Conservation (phyloP, 495 filamentous ascomycete species). For the Chaetomium fimeti region DNA sequence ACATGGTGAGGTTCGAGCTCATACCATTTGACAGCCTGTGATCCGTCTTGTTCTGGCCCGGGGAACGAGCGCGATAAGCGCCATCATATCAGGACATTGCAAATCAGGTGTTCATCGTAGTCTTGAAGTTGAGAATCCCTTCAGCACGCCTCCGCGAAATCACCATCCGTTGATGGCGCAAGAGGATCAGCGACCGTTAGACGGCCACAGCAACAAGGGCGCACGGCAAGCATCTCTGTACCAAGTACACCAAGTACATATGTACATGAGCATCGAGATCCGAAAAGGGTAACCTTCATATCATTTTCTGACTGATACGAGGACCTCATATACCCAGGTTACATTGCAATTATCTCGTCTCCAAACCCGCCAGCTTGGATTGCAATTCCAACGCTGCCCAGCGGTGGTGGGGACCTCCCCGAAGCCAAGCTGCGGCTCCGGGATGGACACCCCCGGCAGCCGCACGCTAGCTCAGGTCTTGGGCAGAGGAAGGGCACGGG, state of each 20-base stretch:
- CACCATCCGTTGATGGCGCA: constrained; percentile 9
- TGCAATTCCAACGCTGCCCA: constrained; percentile 2
- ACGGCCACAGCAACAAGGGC: not conserved
- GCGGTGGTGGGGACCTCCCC: not conserved
- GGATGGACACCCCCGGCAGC: constrained; percentile 5
- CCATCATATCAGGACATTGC: not conserved
- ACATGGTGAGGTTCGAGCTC: too few relatives aligned
- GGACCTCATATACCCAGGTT: not conserved
- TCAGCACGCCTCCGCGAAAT: not conserved
- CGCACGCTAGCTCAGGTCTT: constrained; percentile 13
- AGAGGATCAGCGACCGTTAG: constrained; percentile 8
- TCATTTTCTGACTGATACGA: constrained; percentile 1
- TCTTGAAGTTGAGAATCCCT: not conserved
- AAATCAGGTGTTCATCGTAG: too few relatives aligned
- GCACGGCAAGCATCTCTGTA: not conserved
- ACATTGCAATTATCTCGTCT: not conserved
- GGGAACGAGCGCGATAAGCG: constrained; percentile 10
- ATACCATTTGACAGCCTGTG: too few relatives aligned
- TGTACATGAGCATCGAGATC: not conserved
- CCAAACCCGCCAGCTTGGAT: constrained; percentile 15
- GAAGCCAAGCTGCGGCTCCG: constrained; percentile 15
- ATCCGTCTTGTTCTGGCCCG: not conserved
- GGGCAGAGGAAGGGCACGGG: constrained; percentile 17
- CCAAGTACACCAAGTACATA: too few relatives aligned
- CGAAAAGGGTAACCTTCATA: not conserved